phyloP scores from a whole-genome alignment of 768 basidiomycete genomes.

The Phaeotremella fagi region DNA sequence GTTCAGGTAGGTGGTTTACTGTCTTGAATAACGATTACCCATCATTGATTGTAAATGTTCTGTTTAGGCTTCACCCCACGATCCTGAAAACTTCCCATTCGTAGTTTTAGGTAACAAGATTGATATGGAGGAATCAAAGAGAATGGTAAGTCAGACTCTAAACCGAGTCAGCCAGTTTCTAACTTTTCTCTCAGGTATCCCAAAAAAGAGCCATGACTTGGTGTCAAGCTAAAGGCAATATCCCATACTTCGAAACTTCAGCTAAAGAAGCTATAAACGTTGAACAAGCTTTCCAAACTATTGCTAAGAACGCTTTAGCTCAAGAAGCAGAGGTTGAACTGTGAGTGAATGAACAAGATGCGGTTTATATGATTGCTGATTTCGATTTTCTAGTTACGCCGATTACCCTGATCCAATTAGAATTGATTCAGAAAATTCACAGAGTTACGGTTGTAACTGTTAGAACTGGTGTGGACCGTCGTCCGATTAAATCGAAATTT shows the following conservation, averaged over 20 bases:
- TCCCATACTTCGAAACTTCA: constrained; percentile 99
- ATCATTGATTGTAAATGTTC: too few species aligned
- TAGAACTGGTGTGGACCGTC: constrained; percentile 43
- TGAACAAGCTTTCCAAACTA: constrained; percentile 98
- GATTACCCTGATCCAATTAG: constrained; percentile 99
- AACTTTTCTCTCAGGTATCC: constrained; percentile 62
- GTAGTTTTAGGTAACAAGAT: constrained; percentile 99
- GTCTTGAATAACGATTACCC: neutral
- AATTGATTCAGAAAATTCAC: constrained; percentile 85
- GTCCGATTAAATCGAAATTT: neutral
- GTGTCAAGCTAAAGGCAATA: constrained; percentile 99
- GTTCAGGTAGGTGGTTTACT: constrained; percentile 54
- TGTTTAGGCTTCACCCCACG: constrained; percentile 97
- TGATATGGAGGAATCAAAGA: constrained; percentile 96
- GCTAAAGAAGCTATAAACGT: constrained; percentile 99
- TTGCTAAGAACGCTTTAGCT: constrained; percentile 97
- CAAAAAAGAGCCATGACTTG: constrained; percentile 99
- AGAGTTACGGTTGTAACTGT: constrained; percentile 89
- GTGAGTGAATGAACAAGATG: too few species aligned
- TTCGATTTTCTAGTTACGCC: constrained; percentile 69
- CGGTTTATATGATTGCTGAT: too few species aligned
- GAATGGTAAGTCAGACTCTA: constrained; percentile 62
- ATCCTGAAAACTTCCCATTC: constrained; percentile 99
- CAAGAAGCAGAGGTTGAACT: constrained; percentile 95
- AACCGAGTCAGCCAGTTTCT: neutral